Base-by-base conservation (phyloP, 2,329 filamentous ascomycete genomes). In the Diplocarpon rosae region DNA sequence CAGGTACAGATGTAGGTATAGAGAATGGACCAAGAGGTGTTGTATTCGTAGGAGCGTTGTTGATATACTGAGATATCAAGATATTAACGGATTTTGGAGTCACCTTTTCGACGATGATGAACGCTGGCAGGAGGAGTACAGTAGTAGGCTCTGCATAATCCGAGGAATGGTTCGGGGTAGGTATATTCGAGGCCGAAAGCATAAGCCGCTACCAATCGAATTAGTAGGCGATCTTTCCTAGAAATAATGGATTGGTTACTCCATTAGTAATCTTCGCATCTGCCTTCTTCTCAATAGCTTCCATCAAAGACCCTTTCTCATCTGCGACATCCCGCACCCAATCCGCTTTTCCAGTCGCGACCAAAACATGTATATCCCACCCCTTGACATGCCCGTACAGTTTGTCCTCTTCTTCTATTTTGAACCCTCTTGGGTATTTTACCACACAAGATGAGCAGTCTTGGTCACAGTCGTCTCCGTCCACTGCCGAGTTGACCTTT, bases 261-360 rank as follows among this genome's bases (percentile, higher is more conserved):
- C 84, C 84, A 51, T 85, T 85, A 20, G 63, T 71, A 1, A 81
- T 81, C 60, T 71, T 72, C 10, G 70, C 66, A 1, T 71, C 70
- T 43, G 68, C 68, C 53, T 67, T 66, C 71, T 59, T 57, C 12
- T 66, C 73, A 55, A 89, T 74, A 1, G 83, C 85, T 67, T 87
- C 71, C 85, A 90, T 90, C 28, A 90, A 73, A 60, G 82, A 87
- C 5, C 83, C 84, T 64, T 85, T 81, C 69, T 96, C 92, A 60
- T 96, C 85, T 45, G 76, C 78, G 37, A 95, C 85, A 67, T 94
- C 83, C 48, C 85, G 69, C 59, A 90, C 83, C 92, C 92, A 98
- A 65, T 98, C 92, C 20, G 81, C 75, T 75, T 95, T 95, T 49
- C 88, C 86, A n/a, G 92, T 98, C 17, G 87, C 92, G 13, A 96